Conservation (phyloP, 1,284 basidiomycete genomes). For the Microstroma glucosiphilum region DNA sequence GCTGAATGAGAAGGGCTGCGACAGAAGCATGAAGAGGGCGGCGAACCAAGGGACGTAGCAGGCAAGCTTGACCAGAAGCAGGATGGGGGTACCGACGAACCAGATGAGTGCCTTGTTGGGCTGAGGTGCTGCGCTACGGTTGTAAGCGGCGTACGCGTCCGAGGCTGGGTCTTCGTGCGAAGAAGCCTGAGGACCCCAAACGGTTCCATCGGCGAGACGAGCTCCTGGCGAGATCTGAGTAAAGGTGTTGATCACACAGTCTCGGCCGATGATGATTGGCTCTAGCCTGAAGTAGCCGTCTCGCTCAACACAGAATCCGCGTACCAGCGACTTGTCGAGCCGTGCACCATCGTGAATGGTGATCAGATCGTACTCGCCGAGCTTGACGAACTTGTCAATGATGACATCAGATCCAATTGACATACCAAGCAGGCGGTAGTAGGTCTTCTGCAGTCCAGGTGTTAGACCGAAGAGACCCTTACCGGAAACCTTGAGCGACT, state of each 20-base stretch:
- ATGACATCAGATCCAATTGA: conserved; percentile 45
- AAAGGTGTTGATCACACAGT: conserved; percentile 50
- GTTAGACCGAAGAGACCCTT: conserved; percentile 48
- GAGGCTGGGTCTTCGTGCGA: conserved; percentile 49
- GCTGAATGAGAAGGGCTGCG: conserved; percentile 47
- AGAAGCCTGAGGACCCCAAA: conserved; percentile 49
- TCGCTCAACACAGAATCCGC: conserved; percentile 50
- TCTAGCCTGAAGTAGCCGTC: conserved; percentile 50
- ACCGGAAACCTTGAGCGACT: conserved; percentile 47
- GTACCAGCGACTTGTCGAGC: conserved; percentile 48
- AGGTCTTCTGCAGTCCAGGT: conserved; percentile 40
- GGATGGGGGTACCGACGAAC: conserved; percentile 44
- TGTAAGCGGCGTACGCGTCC: conserved; percentile 49
- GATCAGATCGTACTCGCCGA: conserved; percentile 48
- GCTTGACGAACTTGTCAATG: conserved; percentile 45
- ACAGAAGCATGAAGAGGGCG: conserved; percentile 48
- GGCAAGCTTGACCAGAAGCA: conserved; percentile 35
- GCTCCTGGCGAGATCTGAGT: conserved; percentile 50
- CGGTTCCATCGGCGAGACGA: conserved; percentile 47
- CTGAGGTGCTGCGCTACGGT: conserved; percentile 38
- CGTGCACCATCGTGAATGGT: conserved; percentile 49
- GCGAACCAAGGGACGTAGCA: conserved; percentile 50
- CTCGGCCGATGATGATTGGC: conserved; percentile 49
- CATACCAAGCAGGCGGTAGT: conserved; percentile 49
- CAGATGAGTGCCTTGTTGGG: conserved; percentile 40